Base-by-base conservation (phyloP, 2,329 filamentous ascomycete species). In the Fusarium vanettenii region DNA sequence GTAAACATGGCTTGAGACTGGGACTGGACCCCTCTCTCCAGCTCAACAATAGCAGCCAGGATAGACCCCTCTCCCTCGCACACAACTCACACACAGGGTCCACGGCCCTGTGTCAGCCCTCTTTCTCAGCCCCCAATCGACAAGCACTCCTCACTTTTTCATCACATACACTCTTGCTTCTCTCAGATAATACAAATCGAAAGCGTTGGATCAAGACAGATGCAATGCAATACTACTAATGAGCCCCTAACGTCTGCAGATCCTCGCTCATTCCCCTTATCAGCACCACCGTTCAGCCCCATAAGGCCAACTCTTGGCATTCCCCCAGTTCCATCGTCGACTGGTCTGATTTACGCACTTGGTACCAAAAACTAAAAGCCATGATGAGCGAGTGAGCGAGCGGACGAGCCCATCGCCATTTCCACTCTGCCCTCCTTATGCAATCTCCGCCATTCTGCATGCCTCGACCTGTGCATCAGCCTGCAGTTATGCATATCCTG, bases 61-160 rank as follows among this genome's bases (percentile, higher is more conserved):
- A 20, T 25, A 22, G 33, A 45, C 18, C 59, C 59, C 59, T 29
- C 25, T 39, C 59, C 57, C 57, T 52, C 57, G 41, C 57, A 43
- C 57, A 43, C 62, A 66, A 60, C 57, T 52, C 57, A 29, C 57
- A 43, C 57, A 43, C 62, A 66, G 68, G 68, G 71, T 69, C 64
- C 71, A 74, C 61, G 57, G 64, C 29, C 52, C 25, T 69, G 64
- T 74, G 52, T 72, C 64, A 72, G 64, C 68, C 62, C 25, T 59
- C 29, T 11, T 69, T 69, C 41, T 74, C 71, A 74, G 67, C 67
- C 50, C 22, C 31, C 56, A 35, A 37, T 25, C 25, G 48, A 52
- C 48, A 52, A 52, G 48, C 48, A 25, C 25, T 52, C 25, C 10
- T 50, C 25, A 13, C 45, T 16, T 29, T 25, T 50, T 29, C 25